Evolutionary conservation across 495 filamentous ascomycete genomes (phyloP).

Genomic region (Penicillium pulvis): DNA sequence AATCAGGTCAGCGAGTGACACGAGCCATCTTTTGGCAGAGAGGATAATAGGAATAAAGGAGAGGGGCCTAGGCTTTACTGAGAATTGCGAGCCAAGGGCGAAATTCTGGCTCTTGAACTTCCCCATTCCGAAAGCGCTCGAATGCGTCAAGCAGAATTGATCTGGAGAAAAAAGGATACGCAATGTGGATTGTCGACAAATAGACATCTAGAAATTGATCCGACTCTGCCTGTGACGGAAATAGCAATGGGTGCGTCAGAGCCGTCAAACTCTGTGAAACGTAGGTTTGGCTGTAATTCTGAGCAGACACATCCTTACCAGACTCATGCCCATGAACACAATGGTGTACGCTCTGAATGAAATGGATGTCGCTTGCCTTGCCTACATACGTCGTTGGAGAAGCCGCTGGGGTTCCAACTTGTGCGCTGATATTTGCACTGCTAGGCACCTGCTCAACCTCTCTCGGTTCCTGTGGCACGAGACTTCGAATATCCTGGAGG

Average conservation of each 20-base stretch:
- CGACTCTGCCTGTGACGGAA: conserved; percentile 22
- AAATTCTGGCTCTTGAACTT: conserved; percentile 11
- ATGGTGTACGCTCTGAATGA: conserved; percentile 26
- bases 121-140: conserved; percentile 13
- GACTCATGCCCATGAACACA: conserved; percentile 16
- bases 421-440: background rate
- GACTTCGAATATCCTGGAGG: conserved; percentile 1
- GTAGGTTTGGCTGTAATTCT: conserved; percentile 19
- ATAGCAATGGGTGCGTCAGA: conserved; percentile 14
- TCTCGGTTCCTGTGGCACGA: background rate
- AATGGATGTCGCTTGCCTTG: conserved; percentile 31
- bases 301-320: conserved; percentile 5
- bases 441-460: background rate
- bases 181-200: conserved; percentile 30
- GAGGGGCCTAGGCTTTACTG: background rate
- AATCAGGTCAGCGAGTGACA: no score
- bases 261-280: conserved; percentile 11
- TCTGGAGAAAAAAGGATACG: conserved; percentile 27
- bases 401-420: conserved; percentile 3
- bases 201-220: conserved; percentile 16
- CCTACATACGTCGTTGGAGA: conserved; percentile 25
- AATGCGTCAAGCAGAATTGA: conserved; percentile 16
- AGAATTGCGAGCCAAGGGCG: conserved; percentile 16
- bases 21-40: no score
- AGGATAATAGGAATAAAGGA: background rate